Base-by-base conservation (phyloP, 2,329 filamentous ascomycete species). In the Pseudogymnoascus sp. region DNA sequence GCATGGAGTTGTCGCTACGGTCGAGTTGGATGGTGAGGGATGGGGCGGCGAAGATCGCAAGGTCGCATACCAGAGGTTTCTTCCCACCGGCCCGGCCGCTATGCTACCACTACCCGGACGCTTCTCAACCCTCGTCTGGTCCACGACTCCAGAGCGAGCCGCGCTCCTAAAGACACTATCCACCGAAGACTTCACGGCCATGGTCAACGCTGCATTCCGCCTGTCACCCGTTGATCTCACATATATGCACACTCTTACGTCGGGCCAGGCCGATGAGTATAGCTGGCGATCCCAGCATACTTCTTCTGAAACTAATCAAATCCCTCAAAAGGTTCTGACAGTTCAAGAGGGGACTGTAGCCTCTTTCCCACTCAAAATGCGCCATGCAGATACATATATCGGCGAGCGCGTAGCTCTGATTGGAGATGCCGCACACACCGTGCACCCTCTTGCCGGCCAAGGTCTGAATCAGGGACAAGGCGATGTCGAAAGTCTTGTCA, bases 161-260 rank as follows among this genome's bases (percentile, higher is more conserved):
- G 81, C 88, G 0, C 79, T 87, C 60, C 80, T 99, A 39, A 97
- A 96, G 77, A 82, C 81, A 37, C 80, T 99, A 4, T 77, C 85
- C 0, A 73, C 85, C 0, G 77, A 78, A 57, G 89, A 96, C 70
- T 95, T 99, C 70, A 76, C 87, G 14, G 87, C 91, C 32, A 88
- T 93, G 81, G 89, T 99, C 66, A 97, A 99, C 71, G 91, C 93
- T 0, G 94, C 91, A 0, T 97, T 99, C 77, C 85, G 91, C 11
- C 81, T 99, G 16, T 81, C 82, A 62, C 81, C 88, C 14, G 84
- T 88, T 1, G 94, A 99, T 72, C 77, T 99, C 4, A 81, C 83
- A 39, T 97, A 90, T 74, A 85, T 97, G 79, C 88, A 96, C 74
- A 85, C 81, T 0, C 78, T 82, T 67, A 63, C 73, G 57, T 71